Evolutionary conservation across 2,329 filamentous ascomycete genomes (phyloP).

Genomic region (Leptographium flavum): DNA sequence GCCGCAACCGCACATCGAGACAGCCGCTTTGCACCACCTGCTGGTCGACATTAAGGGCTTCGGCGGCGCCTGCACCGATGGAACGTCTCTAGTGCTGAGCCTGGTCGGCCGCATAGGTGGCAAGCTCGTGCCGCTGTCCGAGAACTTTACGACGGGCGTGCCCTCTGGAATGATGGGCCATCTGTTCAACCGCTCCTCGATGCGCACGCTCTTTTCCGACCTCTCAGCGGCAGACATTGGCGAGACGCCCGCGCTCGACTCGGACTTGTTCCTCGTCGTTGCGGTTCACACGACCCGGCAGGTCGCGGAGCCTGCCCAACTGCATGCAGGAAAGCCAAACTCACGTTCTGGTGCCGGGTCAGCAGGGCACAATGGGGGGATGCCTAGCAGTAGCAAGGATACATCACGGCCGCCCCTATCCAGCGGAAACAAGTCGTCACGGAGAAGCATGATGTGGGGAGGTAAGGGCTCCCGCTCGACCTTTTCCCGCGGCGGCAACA

Average conservation of each 20-base stretch:
- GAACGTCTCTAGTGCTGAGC: conserved; percentile 62
- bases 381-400: conserved; percentile 15
- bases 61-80: conserved; percentile 59
- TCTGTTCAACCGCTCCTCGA: conserved; percentile 48
- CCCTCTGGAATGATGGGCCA: conserved; percentile 56
- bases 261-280: conserved; percentile 70
- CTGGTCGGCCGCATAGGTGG: conserved; percentile 60
- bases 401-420: conserved; percentile 32
- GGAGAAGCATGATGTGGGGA: conserved; percentile 58
- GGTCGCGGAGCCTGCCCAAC: conserved; percentile 18
- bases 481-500: conserved; percentile 32
- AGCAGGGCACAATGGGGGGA: conserved; percentile 15
- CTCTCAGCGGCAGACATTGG: conserved; percentile 63
- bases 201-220: conserved; percentile 80
- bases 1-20: conserved; percentile 53
- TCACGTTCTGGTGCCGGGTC: conserved; percentile 26
- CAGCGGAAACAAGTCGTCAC: conserved; percentile 36
- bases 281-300: conserved; percentile 54
- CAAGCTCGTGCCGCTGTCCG: conserved; percentile 55
- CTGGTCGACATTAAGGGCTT: conserved; percentile 76
- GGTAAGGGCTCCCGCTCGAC: conserved; percentile 39
- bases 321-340: conserved; percentile 28
- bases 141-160: conserved; percentile 69
- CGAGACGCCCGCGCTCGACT: conserved; percentile 45
- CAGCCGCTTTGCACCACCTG: conserved; percentile 63